Evolutionary conservation across 495 filamentous ascomycete genomes (phyloP), one percentile per base, ranked within the genome.

Genomic region (Hypoxylon intermedium): DNA sequence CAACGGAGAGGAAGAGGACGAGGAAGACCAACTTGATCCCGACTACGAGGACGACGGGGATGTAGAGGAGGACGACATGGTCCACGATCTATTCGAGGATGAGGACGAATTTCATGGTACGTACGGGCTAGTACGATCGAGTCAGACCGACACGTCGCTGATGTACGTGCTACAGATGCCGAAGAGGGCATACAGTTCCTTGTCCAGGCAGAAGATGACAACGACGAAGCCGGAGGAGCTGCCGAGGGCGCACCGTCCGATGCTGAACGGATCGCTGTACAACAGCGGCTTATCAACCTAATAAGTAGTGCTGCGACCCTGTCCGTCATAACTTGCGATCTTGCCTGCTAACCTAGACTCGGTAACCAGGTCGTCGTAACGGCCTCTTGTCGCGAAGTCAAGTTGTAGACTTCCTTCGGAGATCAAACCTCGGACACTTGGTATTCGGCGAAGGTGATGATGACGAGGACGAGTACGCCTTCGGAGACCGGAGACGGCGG

Each of bases 331-430:
- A 11, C 5, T 37, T 37, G 12, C 18, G 33, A 18, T 15, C 6
- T 5, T 48, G 13, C 38, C 40, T 46, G 6, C 57, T 51, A 20
- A 46, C 24, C 12, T 2, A 15, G 9, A 51, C 48, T 38, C 21
- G 41, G 70, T 59, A 62, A 52, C 67, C 56, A 70, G 63, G 61
- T n/a, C 58, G 63, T 28, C 62, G 63, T 6, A 67, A 67, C 0
- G 67, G 67, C 1, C 53, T 67, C 65, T 36, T 74, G 53, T 59
- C 75, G 51, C 69, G 75, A 69, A 44, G 78, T 68, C 60, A 85
- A 77, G 42, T 83, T 73, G 11, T 85, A 74, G 62, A 79, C 73
- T 65, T 81, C 76, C 52, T 78, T 60, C 38, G 72, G 67, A 66
- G 79, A 68, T 60, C 77, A 59, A 61, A 73, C 49, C 74, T 74